Evolutionary conservation across 2,329 filamentous ascomycete species (phyloP).

Genomic region (Fusarium redolens): DNA sequence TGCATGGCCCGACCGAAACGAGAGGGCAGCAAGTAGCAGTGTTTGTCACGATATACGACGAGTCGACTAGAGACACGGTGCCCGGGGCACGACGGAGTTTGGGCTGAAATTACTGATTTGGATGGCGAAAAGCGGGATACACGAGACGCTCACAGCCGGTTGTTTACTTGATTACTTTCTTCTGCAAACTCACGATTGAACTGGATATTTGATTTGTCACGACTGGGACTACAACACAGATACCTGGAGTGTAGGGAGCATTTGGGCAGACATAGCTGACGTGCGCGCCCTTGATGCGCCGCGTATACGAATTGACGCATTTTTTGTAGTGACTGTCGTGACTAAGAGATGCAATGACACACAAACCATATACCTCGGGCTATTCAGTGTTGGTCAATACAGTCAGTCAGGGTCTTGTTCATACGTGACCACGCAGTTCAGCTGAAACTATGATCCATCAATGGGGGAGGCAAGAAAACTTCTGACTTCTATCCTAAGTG

Average conservation of each 20-base stretch:
- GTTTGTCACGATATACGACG: not conserved
- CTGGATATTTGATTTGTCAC: constrained; percentile 14
- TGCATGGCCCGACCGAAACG: not conserved
- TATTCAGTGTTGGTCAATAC: not conserved
- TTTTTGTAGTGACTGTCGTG: not conserved
- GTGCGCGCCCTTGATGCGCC: constrained; percentile 17
- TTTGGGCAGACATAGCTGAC: constrained; percentile 12
- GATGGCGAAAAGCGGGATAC: constrained; percentile 38
- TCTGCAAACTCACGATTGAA: constrained; percentile 6
- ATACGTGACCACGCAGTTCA: not conserved
- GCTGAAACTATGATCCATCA: not conserved
- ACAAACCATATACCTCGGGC: not conserved
- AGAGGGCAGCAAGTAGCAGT: not conserved
- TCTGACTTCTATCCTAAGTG: too few species aligned
- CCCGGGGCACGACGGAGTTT: constrained; percentile 32
- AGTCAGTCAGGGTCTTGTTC: not conserved
- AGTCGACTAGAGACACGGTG: constrained; percentile 15
- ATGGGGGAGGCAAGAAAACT: too few species aligned
- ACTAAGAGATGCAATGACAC: not conserved
- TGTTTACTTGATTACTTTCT: constrained; percentile 9
- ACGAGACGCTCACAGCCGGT: constrained; percentile 40
- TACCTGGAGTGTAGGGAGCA: constrained; percentile 38
- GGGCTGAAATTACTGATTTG: constrained; percentile 24
- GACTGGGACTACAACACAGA: constrained; percentile 34
- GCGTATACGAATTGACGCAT: constrained; percentile 38